These are phyloP conservation scores for Lecanicillium sp. DNA, from an alignment of 2,329 filamentous ascomycete species.

Conservation along the genomic window DNA sequence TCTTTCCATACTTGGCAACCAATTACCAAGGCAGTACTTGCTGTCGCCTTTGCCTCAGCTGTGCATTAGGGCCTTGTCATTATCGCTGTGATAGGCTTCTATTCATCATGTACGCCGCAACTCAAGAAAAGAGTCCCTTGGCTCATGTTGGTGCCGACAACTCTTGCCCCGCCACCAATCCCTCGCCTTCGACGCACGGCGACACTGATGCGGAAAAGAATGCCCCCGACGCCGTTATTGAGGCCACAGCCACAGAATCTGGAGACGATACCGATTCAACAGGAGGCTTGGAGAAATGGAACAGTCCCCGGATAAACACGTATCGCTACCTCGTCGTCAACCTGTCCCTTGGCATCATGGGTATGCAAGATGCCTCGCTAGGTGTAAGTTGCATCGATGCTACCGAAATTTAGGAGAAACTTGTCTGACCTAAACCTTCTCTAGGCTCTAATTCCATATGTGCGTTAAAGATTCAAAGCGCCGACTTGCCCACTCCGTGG, in stretches of 20 bases:
- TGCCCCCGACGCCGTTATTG: constrained; percentile 4
- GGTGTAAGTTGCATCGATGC: constrained; percentile 37
- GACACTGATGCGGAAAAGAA: constrained; percentile 3
- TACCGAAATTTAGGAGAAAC: not conserved
- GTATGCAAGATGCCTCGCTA: constrained; percentile 60
- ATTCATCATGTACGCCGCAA: no score
- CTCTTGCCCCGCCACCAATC: no score
- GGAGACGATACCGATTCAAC: constrained; percentile 3
- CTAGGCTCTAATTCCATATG: constrained; percentile 40
- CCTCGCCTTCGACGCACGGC: no score
- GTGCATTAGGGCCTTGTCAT: no score
- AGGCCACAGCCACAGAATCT: constrained; percentile 2
- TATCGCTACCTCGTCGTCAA: constrained; percentile 52
- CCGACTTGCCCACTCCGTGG: not conserved
- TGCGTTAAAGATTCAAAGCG: constrained; percentile 17
- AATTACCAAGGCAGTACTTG: no score
- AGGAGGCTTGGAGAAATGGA: constrained; percentile 47
- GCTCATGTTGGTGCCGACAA: no score
- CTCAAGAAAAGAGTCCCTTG: no score
- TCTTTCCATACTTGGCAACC: no score
- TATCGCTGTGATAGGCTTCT: no score
- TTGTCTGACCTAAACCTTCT: constrained; percentile 9
- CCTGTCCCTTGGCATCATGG: constrained; percentile 57
- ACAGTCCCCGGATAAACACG: constrained; percentile 49
- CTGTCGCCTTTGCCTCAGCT: no score